These are phyloP conservation scores for Dictyostelium discoideum DNA, from an alignment of 78 protist species.

Conservation along the genomic window DNA sequence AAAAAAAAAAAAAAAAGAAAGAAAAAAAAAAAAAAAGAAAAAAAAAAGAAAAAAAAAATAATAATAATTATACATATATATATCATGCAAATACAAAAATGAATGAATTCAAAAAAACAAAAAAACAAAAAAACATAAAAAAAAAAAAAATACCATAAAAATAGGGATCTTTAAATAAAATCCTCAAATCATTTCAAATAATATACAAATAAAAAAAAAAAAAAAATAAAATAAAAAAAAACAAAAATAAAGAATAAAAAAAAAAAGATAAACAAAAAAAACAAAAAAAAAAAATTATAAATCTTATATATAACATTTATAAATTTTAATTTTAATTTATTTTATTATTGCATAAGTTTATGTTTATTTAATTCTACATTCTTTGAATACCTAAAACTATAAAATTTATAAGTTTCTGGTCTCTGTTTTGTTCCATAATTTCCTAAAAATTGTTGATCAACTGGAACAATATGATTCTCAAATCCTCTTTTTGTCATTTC, in stretches of 20 bases:
- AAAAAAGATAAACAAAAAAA: neutral
- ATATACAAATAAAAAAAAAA: no score
- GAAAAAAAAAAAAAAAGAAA: neutral
- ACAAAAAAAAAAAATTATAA: neutral
- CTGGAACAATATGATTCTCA: conserved; percentile 33
- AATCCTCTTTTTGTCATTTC: conserved; percentile 46
- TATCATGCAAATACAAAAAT: no score
- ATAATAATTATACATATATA: neutral
- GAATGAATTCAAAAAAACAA: neutral
- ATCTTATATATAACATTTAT: neutral
- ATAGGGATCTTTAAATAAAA: neutral
- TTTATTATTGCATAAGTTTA: conserved; percentile 30
- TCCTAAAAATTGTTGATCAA: conserved; percentile 39
- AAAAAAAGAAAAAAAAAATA: neutral
- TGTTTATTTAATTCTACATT: conserved; percentile 4
- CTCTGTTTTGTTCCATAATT: conserved; percentile 83
- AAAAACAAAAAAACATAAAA: no score
- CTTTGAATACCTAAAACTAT: conserved; percentile 43
- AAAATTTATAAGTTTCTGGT: conserved; percentile 84
- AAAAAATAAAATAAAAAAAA: no score
- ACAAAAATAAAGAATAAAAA: no score
- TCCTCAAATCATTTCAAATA: neutral
- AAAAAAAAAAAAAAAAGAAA: no score
- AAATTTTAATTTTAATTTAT: neutral
- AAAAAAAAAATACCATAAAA: neutral